phyloP scores from a whole-genome alignment of 164 flowering plant species.

The Cinnamomum micranthum region DNA sequence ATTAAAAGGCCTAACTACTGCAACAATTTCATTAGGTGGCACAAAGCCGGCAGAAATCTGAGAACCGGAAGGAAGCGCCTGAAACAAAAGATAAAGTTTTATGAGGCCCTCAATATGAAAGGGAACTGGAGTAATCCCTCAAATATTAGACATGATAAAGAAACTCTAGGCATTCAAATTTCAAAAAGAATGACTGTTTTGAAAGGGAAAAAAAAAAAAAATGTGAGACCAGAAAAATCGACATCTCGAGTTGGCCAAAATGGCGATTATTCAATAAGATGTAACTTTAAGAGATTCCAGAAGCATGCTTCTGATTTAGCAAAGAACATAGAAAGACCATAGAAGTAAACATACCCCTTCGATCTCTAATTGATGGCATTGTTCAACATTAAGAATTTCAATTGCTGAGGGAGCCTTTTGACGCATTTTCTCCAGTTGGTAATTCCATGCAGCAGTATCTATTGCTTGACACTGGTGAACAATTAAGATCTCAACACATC shows the following conservation, averaged over 20 bases:
- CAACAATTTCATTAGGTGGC: conserved; percentile 51
- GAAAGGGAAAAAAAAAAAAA: no score
- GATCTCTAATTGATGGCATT: conserved; percentile 51
- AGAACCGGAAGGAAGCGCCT: conserved; percentile 46
- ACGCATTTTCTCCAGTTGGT: conserved; percentile 35
- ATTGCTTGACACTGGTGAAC: conserved; percentile 41
- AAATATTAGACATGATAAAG: background rate
- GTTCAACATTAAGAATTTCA: conserved; percentile 37
- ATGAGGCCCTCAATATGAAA: background rate
- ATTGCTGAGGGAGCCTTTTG: conserved; percentile 51
- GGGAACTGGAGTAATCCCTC: background rate
- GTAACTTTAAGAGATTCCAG: background rate
- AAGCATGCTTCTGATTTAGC: background rate
- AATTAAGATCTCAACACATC: background rate
- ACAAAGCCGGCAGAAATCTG: conserved; percentile 42
- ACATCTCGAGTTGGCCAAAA: background rate
- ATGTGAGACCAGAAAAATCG: background rate
- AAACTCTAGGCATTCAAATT: no score
- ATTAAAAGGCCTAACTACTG: conserved; percentile 62
- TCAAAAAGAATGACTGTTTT: no score
- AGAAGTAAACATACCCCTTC: conserved; percentile 39
- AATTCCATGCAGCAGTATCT: conserved; percentile 39
- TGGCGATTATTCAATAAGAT: background rate
- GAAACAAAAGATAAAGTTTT: conserved; percentile 12
- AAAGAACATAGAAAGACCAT: background rate